Evolutionary conservation across 1,139 yeast species (phyloP).

Genomic region (Magnusiomyces tetraspermus): DNA sequence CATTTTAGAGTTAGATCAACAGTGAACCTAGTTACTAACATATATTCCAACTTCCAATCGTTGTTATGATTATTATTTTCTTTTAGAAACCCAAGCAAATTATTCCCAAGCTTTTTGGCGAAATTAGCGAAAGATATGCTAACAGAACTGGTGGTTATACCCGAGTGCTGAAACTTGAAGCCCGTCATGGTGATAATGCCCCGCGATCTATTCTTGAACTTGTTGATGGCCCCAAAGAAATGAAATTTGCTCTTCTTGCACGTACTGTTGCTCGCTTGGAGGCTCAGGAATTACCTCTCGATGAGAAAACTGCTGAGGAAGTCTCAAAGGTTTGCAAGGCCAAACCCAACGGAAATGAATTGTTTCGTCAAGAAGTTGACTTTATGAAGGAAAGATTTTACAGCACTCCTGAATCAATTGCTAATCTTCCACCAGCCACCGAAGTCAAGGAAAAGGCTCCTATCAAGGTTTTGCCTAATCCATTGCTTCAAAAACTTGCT

Average conservation of each 20-base stretch:
- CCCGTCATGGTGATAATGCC: slow-evolving; percentile 83
- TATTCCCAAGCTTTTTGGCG: slow-evolving; percentile 55
- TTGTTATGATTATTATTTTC: slow-evolving; percentile 21
- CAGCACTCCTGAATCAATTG: slow-evolving; percentile 19
- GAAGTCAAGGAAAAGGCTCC: slow-evolving; percentile 10
- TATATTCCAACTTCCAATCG: not conserved
- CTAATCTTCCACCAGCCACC: slow-evolving; percentile 14
- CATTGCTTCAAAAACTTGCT: slow-evolving; percentile 6
- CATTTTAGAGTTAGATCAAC: not conserved
- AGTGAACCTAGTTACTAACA: not conserved
- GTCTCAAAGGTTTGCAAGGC: slow-evolving; percentile 42
- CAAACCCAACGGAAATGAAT: slow-evolving; percentile 42
- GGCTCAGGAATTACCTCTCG: slow-evolving; percentile 53
- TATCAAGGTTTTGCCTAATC: slow-evolving; percentile 9
- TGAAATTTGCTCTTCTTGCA: slow-evolving; percentile 70
- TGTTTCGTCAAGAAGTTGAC: slow-evolving; percentile 56
- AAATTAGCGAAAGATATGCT: slow-evolving; percentile 53
- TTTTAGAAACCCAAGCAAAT: slow-evolving; percentile 36
- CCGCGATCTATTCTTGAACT: slow-evolving; percentile 84
- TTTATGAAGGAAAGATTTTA: slow-evolving; percentile 53
- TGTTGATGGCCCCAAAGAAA: slow-evolving; percentile 69
- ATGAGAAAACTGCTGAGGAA: slow-evolving; percentile 50
- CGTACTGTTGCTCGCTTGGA: slow-evolving; percentile 72
- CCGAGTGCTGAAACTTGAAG: slow-evolving; percentile 73
- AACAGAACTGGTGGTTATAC: slow-evolving; percentile 75